Conservation (phyloP, 2,329 filamentous ascomycete genomes). For the Aspergillus sp. region DNA sequence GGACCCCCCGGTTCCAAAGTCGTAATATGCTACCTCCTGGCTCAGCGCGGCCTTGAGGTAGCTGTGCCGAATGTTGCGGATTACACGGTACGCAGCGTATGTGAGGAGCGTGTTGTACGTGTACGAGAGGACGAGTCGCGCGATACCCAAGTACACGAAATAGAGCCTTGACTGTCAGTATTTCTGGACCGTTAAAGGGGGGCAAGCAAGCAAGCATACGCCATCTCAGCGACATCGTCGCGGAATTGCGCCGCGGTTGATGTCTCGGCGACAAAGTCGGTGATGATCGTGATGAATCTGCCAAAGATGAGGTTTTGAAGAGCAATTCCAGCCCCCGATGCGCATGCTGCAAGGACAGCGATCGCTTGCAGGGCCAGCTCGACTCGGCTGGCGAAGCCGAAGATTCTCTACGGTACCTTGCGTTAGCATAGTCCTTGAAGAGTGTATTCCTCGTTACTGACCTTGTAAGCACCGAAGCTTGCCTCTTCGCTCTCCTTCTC, state of each 20-base stretch:
- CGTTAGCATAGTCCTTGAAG: background rate
- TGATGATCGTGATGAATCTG: constrained; percentile 1
- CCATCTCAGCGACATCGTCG: background rate
- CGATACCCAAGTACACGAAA: constrained; percentile 82
- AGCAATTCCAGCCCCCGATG: constrained; percentile 8
- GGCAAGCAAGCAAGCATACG: constrained; percentile 1
- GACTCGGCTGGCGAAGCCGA: background rate
- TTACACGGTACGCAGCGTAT: constrained; percentile 77
- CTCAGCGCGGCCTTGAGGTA: constrained; percentile 82
- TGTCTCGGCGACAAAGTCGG: background rate
- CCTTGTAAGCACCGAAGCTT: constrained; percentile 3
- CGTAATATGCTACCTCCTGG: constrained; percentile 91
- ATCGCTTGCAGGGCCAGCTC: constrained; percentile 2
- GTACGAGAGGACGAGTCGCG: constrained; percentile 74
- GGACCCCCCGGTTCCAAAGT: constrained; percentile 88
- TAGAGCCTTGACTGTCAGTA: constrained; percentile 55
- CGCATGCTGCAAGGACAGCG: constrained; percentile 2
- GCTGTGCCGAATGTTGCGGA: constrained; percentile 73
- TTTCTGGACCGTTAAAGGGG: background rate
- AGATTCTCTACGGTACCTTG: constrained; percentile 2
- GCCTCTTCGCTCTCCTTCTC: background rate
- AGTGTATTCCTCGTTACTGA: background rate
- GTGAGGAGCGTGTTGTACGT: constrained; percentile 86
- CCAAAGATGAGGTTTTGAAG: constrained; percentile 12
- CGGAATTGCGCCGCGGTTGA: background rate